phyloP scores from a whole-genome alignment of 768 basidiomycete genomes.

The Boletellus emodensis region DNA sequence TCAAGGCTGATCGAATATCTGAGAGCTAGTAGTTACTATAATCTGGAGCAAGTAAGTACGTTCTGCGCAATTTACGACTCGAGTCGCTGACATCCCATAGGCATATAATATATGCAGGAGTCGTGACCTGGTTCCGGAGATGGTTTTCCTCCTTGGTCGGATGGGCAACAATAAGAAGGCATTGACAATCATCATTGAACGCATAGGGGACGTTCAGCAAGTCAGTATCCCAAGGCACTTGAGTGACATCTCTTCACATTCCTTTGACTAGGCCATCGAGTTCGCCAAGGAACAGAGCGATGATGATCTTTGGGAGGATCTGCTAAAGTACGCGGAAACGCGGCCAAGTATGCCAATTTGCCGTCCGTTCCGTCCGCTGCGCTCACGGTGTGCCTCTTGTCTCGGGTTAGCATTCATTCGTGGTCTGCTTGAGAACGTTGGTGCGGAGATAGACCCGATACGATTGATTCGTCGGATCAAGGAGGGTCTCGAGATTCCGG shows the following conservation, averaged over 20 bases:
- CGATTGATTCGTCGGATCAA: conserved; percentile 91
- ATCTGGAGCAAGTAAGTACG: conserved; percentile 65
- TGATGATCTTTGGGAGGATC: conserved; percentile 96
- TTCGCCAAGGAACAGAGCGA: conserved; percentile 98
- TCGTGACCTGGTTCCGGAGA: conserved; percentile 86
- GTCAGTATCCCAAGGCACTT: conserved; percentile 38
- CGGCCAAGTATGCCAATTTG: conserved; percentile 60
- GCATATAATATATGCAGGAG: conserved; percentile 84
- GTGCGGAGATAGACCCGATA: conserved; percentile 93
- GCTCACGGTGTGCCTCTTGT: neutral
- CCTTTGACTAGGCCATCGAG: conserved; percentile 73
- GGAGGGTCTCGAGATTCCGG: conserved; percentile 95
- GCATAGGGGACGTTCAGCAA: conserved; percentile 86
- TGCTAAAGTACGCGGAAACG: conserved; percentile 91
- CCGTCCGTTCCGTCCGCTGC: neutral
- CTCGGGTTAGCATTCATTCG: conserved; percentile 76
- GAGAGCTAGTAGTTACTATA: conserved; percentile 87
- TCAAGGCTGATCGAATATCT: conserved; percentile 84
- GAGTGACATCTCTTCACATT: neutral
- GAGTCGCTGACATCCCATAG: conserved; percentile 33
- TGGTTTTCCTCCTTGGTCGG: conserved; percentile 94
- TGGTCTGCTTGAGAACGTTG: conserved; percentile 91
- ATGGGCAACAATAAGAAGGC: conserved; percentile 99
- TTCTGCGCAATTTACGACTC: neutral
- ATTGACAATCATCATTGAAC: conserved; percentile 89